These are phyloP conservation scores for Leccinum subtestaceum DNA, from an alignment of 768 basidiomycete genomes.

Conservation along the genomic window DNA sequence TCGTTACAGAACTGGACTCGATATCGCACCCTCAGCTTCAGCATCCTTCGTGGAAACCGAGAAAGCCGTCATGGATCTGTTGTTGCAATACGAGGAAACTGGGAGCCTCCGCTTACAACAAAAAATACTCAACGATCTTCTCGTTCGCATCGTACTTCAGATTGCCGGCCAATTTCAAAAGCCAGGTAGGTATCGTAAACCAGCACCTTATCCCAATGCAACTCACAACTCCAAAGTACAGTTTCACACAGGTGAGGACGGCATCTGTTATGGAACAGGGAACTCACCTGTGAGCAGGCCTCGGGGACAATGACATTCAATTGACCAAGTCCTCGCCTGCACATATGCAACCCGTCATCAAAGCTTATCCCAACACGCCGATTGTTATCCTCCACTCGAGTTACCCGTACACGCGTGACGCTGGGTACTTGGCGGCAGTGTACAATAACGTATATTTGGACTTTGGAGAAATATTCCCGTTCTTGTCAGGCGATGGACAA, in stretches of 20 bases:
- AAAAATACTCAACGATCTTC: constrained; percentile 63
- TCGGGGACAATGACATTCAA: constrained; percentile 72
- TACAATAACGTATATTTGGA: constrained; percentile 77
- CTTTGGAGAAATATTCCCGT: constrained; percentile 77
- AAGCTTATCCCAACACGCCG: constrained; percentile 53
- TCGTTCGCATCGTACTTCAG: constrained; percentile 54
- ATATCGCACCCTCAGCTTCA: constrained; percentile 39
- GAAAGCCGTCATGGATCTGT: constrained; percentile 31
- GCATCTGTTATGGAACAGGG: neutral
- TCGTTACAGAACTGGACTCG: constrained; percentile 55
- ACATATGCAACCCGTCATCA: constrained; percentile 66
- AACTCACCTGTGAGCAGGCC: constrained; percentile 31
- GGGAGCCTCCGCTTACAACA: constrained; percentile 51
- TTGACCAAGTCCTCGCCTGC: constrained; percentile 59
- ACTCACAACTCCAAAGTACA: constrained; percentile 49
- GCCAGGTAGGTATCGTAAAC: constrained; percentile 46
- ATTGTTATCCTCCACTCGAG: constrained; percentile 72
- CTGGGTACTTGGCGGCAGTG: constrained; percentile 70
- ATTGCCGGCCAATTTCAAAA: constrained; percentile 52
- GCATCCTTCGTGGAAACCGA: constrained; percentile 30
- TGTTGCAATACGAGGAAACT: constrained; percentile 35
- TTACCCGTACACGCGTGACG: constrained; percentile 79
- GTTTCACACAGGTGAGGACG: constrained; percentile 61
- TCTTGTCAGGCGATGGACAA: constrained; percentile 63
- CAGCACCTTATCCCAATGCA: neutral